phyloP scores from a whole-genome alignment of 2,329 filamentous ascomycete species.

The Sporothrix euskadiensis region DNA sequence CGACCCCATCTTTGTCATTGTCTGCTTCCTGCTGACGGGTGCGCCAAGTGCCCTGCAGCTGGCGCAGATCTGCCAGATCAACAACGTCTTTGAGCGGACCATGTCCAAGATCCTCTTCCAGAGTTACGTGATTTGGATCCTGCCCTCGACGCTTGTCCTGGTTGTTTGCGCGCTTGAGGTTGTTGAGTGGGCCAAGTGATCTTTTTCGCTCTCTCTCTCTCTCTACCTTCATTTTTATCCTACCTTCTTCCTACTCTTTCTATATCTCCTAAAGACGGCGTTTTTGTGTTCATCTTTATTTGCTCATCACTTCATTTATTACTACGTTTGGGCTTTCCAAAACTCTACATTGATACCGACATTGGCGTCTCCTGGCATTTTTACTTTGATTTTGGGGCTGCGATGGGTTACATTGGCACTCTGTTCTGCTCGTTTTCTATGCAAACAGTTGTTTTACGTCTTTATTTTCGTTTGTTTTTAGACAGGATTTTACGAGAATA shows the following conservation, averaged over 20 bases:
- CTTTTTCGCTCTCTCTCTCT: background rate
- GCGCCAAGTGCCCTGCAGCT: constrained; percentile 91
- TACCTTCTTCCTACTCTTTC: background rate
- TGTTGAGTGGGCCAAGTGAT: constrained; percentile 73
- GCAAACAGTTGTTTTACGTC: background rate
- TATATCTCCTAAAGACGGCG: background rate
- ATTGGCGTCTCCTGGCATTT: constrained; percentile 25
- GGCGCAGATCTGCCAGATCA: constrained; percentile 98
- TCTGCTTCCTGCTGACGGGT: constrained; percentile 93
- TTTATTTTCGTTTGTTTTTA: background rate
- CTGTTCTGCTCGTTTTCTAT: background rate
- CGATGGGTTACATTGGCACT: background rate
- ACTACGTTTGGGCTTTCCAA: background rate
- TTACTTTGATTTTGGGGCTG: background rate
- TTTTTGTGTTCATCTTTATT: background rate
- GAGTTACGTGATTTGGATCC: constrained; percentile 95
- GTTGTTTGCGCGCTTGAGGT: constrained; percentile 92
- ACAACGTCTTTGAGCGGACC: constrained; percentile 89
- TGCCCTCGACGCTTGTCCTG: constrained; percentile 86
- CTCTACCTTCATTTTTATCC: background rate
- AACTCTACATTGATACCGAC: constrained; percentile 20
- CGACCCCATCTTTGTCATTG: constrained; percentile 96
- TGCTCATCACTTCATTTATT: background rate
- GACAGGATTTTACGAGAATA: background rate
- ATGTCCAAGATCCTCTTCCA: constrained; percentile 94